Percentiles rank a stretch among this genome's conserved stretches.
Conservation (phyloP, 2,329 filamentous ascomycete genomes). For the Fusarium udum region DNA sequence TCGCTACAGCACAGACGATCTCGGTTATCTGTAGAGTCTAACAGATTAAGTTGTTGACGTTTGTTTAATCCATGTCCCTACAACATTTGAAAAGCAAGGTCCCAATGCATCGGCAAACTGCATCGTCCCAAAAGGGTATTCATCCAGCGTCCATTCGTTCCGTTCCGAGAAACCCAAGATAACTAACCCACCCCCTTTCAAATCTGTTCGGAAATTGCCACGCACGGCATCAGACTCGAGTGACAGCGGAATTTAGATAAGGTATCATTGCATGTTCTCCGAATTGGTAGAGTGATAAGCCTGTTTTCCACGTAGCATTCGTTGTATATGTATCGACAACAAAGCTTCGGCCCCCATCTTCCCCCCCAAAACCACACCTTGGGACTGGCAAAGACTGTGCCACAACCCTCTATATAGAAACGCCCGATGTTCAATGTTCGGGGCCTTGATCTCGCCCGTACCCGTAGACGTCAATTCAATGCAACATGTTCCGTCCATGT, state of each 20-base stretch:
- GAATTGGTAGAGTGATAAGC: background rate
- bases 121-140: slow-evolving; percentile 16
- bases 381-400: slow-evolving; percentile 12
- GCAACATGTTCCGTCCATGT: slow-evolving; percentile 8
- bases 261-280: background rate
- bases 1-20: background rate
- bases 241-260: background rate
- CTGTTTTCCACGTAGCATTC: slow-evolving; percentile 3
- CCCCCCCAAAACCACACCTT: background rate
- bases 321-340: background rate
- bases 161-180: background rate
- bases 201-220: background rate
- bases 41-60: background rate
- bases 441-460: background rate
- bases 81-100: background rate
- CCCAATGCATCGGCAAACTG: slow-evolving; percentile 3
- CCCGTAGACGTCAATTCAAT: background rate
- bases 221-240: background rate
- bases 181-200: background rate
- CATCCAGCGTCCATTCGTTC: background rate
- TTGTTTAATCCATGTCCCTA: background rate
- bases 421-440: background rate
- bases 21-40: background rate
- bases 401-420: slow-evolving; percentile 7
- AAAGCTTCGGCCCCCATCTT: slow-evolving; percentile 6